Conservation (phyloP, 345 rosid genomes). For the Punica granatum region DNA sequence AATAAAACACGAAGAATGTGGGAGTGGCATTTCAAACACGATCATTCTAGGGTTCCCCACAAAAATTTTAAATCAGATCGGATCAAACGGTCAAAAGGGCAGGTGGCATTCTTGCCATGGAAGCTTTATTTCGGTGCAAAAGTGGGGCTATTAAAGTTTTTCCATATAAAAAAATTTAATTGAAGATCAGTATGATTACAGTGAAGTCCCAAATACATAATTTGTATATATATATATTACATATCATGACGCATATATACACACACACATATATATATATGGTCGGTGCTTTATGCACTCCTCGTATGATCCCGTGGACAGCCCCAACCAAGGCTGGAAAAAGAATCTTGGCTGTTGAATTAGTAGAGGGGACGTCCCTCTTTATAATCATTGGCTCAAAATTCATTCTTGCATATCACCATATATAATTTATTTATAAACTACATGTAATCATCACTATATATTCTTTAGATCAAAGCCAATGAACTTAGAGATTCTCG, state of each 20-base stretch:
- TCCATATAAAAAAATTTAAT: background rate
- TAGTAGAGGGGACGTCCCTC: background rate
- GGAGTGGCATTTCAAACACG: constrained; percentile 2
- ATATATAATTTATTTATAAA: background rate
- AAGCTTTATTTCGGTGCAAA: constrained; percentile 16
- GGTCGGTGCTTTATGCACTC: constrained; percentile 1
- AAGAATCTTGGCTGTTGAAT: background rate
- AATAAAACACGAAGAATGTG: background rate
- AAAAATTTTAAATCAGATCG: background rate
- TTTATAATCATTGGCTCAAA: background rate
- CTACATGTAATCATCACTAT: background rate
- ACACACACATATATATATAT: background rate
- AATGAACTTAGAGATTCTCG: background rate
- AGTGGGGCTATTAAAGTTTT: background rate
- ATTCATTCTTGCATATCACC: background rate
- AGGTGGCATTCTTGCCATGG: constrained; percentile 9
- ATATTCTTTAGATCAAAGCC: background rate
- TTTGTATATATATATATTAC: background rate
- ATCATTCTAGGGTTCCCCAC: background rate
- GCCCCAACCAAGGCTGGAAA: background rate
- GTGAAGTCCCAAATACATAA: background rate
- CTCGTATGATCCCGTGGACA: background rate
- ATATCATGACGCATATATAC: background rate
- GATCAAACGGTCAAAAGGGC: constrained; percentile 3
- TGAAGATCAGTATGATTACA: background rate